Base-by-base conservation (phyloP, 768 basidiomycete genomes). In the Kwoniella dejecticola region DNA sequence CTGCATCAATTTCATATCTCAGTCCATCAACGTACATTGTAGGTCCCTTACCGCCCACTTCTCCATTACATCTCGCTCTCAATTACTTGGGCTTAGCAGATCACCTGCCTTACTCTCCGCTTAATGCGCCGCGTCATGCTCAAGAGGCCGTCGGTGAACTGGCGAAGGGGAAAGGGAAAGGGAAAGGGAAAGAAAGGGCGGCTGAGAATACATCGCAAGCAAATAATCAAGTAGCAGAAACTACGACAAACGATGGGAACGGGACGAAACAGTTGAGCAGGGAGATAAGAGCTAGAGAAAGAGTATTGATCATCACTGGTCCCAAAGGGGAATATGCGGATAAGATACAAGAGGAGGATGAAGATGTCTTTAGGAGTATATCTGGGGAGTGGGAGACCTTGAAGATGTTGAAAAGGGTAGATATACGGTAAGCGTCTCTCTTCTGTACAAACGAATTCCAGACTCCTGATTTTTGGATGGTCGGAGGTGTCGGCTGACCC, bases 261-360 rank as follows among this genome's bases (percentile, higher is more conserved):
- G 4, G 8, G 19, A 21, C 7, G 21, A 19, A 23, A 26, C 4
- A 19, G 26, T 38, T 38, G 2, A 21, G 29, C 26, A 19, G 58
- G 29, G 21, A 50, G 17, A 33, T 41, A n/a, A 30, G 49, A 46
- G 46, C 17, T 21, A 38, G 33, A 41, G 63, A 59, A 52, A 60
- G 62, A 47, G 67, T 52, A 3, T 33, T 74, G 49, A 59, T 74
- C 5, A 48, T 71, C 10, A 68, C 70, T 17, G 67, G 69, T 8
- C 24, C 56, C 15, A 69, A 63, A 33, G 59, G 48, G 29, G 49
- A 42, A 1, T 66, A 40, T 21, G 44, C 56, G 7, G 56, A 68
- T 29, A 23, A 27, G 10, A n/a, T 74, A 12, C 63, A 71, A 42
- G 72, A 71, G 33, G 68, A 74, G 12, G 72, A 71, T 56, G 72